Percentiles rank a stretch among this genome's conserved stretches.
Conservation (phyloP, 2,329 filamentous ascomycete species). For the Aspergillus carbonarius region DNA sequence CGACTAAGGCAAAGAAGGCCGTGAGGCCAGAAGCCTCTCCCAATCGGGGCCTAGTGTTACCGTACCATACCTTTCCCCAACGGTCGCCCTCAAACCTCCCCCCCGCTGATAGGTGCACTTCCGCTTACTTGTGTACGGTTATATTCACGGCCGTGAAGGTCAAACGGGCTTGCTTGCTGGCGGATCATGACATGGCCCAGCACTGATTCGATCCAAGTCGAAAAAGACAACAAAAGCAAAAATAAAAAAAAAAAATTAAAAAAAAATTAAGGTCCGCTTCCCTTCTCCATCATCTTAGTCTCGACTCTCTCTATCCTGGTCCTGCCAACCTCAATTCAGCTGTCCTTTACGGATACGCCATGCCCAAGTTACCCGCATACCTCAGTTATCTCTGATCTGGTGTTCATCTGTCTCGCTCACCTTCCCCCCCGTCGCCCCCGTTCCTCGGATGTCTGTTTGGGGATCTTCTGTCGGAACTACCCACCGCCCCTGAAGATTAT, state of each 20-base stretch:
- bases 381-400: constrained; percentile 32
- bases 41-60: constrained; percentile 8
- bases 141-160: not conserved
- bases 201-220: constrained; percentile 8
- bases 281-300: not conserved
- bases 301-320: constrained; percentile 6
- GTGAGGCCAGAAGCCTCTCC: not conserved
- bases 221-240: constrained; percentile 13
- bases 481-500: constrained; percentile 19
- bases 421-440: not conserved
- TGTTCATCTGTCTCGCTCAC: constrained; percentile 7
- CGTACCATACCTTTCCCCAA: constrained; percentile 19
- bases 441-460: constrained; percentile 10
- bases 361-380: constrained; percentile 31
- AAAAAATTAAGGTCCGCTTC: constrained; percentile 2
- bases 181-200: constrained; percentile 22
- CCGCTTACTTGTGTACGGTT: not conserved
- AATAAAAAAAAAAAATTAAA: not conserved
- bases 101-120: constrained; percentile 14
- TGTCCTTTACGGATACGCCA: constrained; percentile 33
- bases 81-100: constrained; percentile 8
- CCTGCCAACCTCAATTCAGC: constrained; percentile 21
- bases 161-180: constrained; percentile 3
- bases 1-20: not conserved
- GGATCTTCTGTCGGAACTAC: constrained; percentile 10